Conservation (phyloP, 2,329 filamentous ascomycete genomes). For the Rutstroemia sp. region DNA sequence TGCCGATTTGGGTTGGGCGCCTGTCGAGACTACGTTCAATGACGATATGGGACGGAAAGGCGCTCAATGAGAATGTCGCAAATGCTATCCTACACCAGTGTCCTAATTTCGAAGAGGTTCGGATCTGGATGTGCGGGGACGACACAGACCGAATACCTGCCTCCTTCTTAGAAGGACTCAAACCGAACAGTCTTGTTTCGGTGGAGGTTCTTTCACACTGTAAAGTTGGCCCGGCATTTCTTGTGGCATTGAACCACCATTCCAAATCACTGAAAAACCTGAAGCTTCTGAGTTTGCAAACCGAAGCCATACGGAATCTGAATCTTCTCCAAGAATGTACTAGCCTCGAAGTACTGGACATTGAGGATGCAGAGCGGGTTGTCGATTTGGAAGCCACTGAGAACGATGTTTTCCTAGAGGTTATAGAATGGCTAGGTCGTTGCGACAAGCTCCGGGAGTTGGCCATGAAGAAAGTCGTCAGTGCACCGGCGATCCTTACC, state of each 20-base stretch:
- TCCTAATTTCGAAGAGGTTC: conserved; percentile 52
- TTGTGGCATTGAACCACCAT: conserved; percentile 46
- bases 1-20: conserved; percentile 52
- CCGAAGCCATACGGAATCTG: conserved; percentile 41
- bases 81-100: conserved; percentile 50
- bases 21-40: conserved; percentile 51
- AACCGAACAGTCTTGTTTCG: conserved; percentile 47
- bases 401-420: conserved; percentile 43
- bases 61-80: conserved; percentile 47
- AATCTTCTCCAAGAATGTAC: conserved; percentile 41
- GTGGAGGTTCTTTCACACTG: conserved; percentile 53
- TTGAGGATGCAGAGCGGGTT: conserved; percentile 36
- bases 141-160: conserved; percentile 46
- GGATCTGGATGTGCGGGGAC: conserved; percentile 40
- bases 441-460: conserved; percentile 45
- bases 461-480: conserved; percentile 42
- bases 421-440: conserved; percentile 46
- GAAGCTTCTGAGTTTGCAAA: conserved; percentile 40
- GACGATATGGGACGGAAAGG: conserved; percentile 53
- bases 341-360: conserved; percentile 39
- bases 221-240: conserved; percentile 45
- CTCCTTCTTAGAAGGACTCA: conserved; percentile 49
- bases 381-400: conserved; percentile 43
- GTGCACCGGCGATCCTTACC: conserved; percentile 44
- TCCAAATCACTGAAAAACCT: conserved; percentile 46